phyloP scores from a whole-genome alignment of 352 stramenopile species.

The Globisporangium heterothallicum region DNA sequence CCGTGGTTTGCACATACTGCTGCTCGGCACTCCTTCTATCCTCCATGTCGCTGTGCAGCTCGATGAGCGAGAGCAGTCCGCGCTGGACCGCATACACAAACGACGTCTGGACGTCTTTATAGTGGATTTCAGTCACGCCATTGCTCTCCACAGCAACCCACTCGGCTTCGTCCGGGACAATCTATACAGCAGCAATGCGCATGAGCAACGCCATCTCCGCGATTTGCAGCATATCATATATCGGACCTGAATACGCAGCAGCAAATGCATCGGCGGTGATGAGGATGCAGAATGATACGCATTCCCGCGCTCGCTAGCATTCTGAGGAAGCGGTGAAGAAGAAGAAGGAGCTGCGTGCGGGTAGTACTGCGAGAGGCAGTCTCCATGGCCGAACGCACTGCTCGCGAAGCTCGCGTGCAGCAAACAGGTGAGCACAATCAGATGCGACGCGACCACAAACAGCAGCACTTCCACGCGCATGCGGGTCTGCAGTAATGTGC shows the following conservation, averaged over 20 bases:
- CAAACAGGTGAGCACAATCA: conserved; percentile 40
- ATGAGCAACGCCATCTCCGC: background rate
- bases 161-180: conserved; percentile 1
- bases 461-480: conserved; percentile 49
- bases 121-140: background rate
- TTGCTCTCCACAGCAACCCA: conserved; percentile 6
- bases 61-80: conserved; percentile 59
- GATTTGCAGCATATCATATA: background rate
- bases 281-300: background rate
- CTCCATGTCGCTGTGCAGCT: conserved; percentile 19
- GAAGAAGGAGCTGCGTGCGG: conserved; percentile 1
- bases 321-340: too few relatives aligned
- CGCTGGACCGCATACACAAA: conserved; percentile 70
- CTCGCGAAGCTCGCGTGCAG: conserved; percentile 55
- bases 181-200: background rate
- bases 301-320: background rate
- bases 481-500: conserved; percentile 26
- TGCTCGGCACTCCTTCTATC: background rate
- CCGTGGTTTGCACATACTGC: conserved; percentile 13
- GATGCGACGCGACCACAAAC: conserved; percentile 49
- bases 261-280: conserved; percentile 5
- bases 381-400: conserved; percentile 11
- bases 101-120: conserved; percentile 21
- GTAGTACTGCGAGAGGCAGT: conserved; percentile 35
- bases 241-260: conserved; percentile 43